These are phyloP conservation scores for Ophiocordyceps camponoti-leonardi DNA, from an alignment of 2,329 filamentous ascomycete species.

Conservation along the genomic window DNA sequence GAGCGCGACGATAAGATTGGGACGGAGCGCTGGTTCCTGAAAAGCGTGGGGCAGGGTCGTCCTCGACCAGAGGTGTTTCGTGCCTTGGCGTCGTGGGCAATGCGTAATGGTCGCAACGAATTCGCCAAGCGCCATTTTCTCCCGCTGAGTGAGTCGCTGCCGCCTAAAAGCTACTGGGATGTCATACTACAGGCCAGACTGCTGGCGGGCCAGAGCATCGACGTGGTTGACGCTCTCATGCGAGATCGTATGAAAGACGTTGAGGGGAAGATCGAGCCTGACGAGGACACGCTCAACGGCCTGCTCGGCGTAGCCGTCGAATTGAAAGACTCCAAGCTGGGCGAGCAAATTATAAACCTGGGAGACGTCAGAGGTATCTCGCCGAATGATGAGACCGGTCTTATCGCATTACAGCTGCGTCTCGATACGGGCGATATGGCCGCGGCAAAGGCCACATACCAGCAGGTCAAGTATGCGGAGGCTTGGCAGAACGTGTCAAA, in stretches of 20 bases:
- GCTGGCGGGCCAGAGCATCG: constrained; percentile 48
- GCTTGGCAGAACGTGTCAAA: constrained; percentile 22
- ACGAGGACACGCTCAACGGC: constrained; percentile 57
- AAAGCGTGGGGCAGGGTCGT: constrained; percentile 21
- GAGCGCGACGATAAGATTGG: background rate
- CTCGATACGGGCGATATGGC: constrained; percentile 56
- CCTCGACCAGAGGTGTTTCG: constrained; percentile 10
- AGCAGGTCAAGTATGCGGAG: constrained; percentile 17
- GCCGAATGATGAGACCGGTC: constrained; percentile 51
- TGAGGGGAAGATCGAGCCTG: constrained; percentile 36
- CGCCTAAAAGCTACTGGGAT: constrained; percentile 46
- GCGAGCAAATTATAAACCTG: constrained; percentile 55
- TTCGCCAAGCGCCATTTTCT: constrained; percentile 47
- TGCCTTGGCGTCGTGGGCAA: constrained; percentile 29
- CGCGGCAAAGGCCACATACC: constrained; percentile 50
- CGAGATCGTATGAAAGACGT: constrained; percentile 48
- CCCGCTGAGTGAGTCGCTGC: constrained; percentile 26
- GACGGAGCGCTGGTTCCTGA: constrained; percentile 40
- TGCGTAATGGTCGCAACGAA: constrained; percentile 37
- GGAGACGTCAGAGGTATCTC: constrained; percentile 46
- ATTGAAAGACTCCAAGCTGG: constrained; percentile 51
- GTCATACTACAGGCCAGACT: constrained; percentile 57
- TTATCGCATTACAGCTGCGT: constrained; percentile 60
- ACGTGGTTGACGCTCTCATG: constrained; percentile 31
- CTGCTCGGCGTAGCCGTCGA: constrained; percentile 57